Conservation (phyloP, 352 stramenopile genomes). For the Phytophthora pinifolia region DNA sequence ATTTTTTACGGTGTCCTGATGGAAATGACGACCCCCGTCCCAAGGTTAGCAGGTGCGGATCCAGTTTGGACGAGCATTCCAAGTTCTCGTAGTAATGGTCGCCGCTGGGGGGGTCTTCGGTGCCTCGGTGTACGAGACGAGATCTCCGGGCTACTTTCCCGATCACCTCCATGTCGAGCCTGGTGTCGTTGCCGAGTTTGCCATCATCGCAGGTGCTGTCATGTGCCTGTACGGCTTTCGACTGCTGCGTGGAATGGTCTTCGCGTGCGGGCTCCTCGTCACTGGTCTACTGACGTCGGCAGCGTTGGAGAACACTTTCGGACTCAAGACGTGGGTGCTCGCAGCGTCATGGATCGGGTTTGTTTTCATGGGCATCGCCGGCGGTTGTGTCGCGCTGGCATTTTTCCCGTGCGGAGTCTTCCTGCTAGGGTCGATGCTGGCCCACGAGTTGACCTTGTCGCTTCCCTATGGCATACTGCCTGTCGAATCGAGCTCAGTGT, state of each 20-base stretch:
- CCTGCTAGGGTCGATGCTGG: constrained; percentile 40
- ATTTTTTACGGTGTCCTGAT: no score
- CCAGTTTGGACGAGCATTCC: constrained; percentile 1
- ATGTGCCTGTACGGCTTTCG: constrained; percentile 58
- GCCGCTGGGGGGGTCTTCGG: background rate
- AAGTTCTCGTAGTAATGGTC: background rate
- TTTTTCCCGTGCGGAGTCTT: constrained; percentile 57
- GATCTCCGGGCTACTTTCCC: constrained; percentile 22
- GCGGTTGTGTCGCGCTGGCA: constrained; percentile 43
- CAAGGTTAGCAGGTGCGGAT: constrained; percentile 1
- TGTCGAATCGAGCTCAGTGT: constrained; percentile 18
- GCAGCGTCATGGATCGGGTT: constrained; percentile 57
- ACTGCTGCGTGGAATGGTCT: constrained; percentile 43
- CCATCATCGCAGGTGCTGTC: constrained; percentile 44
- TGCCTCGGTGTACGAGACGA: constrained; percentile 1
- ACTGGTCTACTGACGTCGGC: constrained; percentile 44
- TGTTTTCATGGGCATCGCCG: constrained; percentile 32
- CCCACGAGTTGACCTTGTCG: constrained; percentile 42
- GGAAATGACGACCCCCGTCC: background rate
- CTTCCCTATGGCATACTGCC: constrained; percentile 48
- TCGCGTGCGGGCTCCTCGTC: constrained; percentile 58
- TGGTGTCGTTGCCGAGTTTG: constrained; percentile 46
- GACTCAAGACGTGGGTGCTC: constrained; percentile 41
- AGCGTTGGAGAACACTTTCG: constrained; percentile 45
- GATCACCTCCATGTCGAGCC: constrained; percentile 41